Percentiles rank a stretch among this genome's conserved stretches.
These are phyloP conservation scores for Chenopodium berlandieri DNA, from an alignment of 148 eudicot species.

Conservation along the genomic window DNA sequence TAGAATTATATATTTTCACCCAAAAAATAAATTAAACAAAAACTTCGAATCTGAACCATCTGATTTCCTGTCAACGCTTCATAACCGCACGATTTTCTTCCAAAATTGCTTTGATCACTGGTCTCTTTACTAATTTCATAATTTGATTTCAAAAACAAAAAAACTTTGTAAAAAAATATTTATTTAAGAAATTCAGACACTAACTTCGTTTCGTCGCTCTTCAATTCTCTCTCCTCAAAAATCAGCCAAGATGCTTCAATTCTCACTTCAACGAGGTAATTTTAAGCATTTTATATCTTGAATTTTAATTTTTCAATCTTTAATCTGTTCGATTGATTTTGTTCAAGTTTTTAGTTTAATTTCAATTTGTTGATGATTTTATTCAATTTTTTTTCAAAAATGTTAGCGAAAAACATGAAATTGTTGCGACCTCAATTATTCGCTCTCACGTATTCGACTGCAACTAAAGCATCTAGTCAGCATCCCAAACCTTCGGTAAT, in stretches of 20 bases:
- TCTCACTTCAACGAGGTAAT: slow-evolving; percentile 70
- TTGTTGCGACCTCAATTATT: slow-evolving; percentile 50
- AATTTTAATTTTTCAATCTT: neutral
- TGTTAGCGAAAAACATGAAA: slow-evolving; percentile 46
- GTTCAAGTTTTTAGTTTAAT: too few species aligned
- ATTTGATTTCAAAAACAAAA: too few species aligned
- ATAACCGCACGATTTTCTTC: neutral
- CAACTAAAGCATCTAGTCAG: slow-evolving; percentile 50
- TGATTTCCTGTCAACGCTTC: neutral
- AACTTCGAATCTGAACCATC: neutral
- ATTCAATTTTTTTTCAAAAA: neutral
- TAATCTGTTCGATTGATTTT: neutral
- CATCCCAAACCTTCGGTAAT: slow-evolving; percentile 54
- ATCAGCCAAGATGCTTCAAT: slow-evolving; percentile 48
- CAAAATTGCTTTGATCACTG: neutral
- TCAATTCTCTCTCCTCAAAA: slow-evolving; percentile 9
- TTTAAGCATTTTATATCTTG: neutral
- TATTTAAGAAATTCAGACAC: too few species aligned
- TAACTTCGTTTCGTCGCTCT: neutral
- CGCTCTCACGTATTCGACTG: slow-evolving; percentile 52
- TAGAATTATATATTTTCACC: neutral
- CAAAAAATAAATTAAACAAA: too few species aligned
- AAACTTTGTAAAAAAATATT: too few species aligned
- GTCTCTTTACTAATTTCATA: too few species aligned
- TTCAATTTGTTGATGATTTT: neutral